Base-by-base conservation (phyloP, 2,329 filamentous ascomycete genomes). In the Dactylellina drechsleri region DNA sequence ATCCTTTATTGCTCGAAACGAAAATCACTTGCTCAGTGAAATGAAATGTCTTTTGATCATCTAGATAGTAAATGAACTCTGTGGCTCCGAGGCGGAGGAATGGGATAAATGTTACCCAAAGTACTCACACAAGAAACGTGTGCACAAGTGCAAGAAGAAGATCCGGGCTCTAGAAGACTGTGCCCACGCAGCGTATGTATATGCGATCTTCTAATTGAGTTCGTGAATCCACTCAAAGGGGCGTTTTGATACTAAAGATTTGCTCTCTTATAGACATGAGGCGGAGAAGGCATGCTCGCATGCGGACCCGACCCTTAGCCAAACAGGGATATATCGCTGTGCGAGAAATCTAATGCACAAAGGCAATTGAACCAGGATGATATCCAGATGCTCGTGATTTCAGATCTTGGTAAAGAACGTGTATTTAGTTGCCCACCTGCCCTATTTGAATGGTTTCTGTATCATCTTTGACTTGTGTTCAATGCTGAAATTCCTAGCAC, bases 101-200 rank as follows among this genome's bases (percentile, higher is more conserved):
- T 74, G 70, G 70, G 70, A 74, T 13, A n/a, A 36, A 16, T 74
- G 70, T 23, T 74, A 58, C 18, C 70, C 70, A 40, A 74, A 23
- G 18, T 74, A 74, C 53, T n/a, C 62, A n/a, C 70, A 74, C n/a
- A 74, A 74, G 43, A 74, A 59, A 31, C 62, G 70, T 16, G 70
- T 74, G 16, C 45, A 45, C 15, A 74, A 74, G 26, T 74, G 70
- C 31, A 74, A 64, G 31, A 67, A 64, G 47, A 61, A 67, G 50
- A 74, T 74, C 31, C 52, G 50, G 18, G 20, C 50, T 23, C 26
- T 74, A 20, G 70, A 74, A 36, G 57, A 67, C 58, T 74, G 70
- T 59, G 56, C 70, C 16, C 57, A 74, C 16, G 50, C 57, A 36
- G 70, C 70, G 70, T 74, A 74, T 10, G 70, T 74, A 15, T 31